A percentile compares a stretch with the other conserved stretches of the same genome.
Conservation (phyloP, 495 filamentous ascomycete species). For the Choiromyces venosus region DNA sequence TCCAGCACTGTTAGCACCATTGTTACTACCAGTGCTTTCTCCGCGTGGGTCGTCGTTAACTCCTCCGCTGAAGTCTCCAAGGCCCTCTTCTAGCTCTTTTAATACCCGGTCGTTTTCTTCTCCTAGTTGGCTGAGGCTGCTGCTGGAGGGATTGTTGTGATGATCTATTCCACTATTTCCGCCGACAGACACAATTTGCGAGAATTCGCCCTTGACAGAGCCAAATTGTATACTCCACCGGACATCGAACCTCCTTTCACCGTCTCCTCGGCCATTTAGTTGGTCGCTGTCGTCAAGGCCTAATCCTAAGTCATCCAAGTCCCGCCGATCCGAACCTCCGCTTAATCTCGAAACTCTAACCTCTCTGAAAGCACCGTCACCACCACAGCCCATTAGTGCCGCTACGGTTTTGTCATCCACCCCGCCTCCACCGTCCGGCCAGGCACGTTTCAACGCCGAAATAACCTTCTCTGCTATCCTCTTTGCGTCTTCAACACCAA, state of each 20-base stretch:
- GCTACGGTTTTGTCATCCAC: slow-evolving; percentile 30
- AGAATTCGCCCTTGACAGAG: slow-evolving; percentile 37
- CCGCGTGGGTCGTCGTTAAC: slow-evolving; percentile 4
- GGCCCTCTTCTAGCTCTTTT: slow-evolving; percentile 27
- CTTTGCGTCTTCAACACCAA: slow-evolving; percentile 31
- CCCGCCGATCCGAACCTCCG: slow-evolving; percentile 13
- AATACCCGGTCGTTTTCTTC: slow-evolving; percentile 28
- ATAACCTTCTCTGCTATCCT: slow-evolving; percentile 35
- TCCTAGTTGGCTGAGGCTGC: slow-evolving; percentile 23
- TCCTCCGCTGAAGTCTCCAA: slow-evolving; percentile 23
- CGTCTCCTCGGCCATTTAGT: slow-evolving; percentile 7
- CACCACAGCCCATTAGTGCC: slow-evolving; percentile 22
- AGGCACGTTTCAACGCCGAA: slow-evolving; percentile 30
- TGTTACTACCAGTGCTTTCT: slow-evolving; percentile 3
- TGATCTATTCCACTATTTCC: slow-evolving; percentile 14
- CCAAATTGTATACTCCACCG: slow-evolving; percentile 37
- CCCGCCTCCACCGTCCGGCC: slow-evolving; percentile 17
- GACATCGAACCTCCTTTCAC: slow-evolving; percentile 25
- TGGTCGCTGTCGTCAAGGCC: slow-evolving; percentile 26
- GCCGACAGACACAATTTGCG: slow-evolving; percentile 29
- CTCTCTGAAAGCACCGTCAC: slow-evolving; percentile 22
- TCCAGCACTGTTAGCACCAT: neutral
- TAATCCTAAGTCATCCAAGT: slow-evolving; percentile 28
- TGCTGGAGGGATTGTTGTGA: slow-evolving; percentile 12
- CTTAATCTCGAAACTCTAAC: slow-evolving; percentile 20